A percentile compares a stretch with the other conserved stretches of the same genome.
These are phyloP conservation scores for Cryptococcus amylolentus DNA, from an alignment of 1,284 basidiomycete genomes.

Conservation along the genomic window DNA sequence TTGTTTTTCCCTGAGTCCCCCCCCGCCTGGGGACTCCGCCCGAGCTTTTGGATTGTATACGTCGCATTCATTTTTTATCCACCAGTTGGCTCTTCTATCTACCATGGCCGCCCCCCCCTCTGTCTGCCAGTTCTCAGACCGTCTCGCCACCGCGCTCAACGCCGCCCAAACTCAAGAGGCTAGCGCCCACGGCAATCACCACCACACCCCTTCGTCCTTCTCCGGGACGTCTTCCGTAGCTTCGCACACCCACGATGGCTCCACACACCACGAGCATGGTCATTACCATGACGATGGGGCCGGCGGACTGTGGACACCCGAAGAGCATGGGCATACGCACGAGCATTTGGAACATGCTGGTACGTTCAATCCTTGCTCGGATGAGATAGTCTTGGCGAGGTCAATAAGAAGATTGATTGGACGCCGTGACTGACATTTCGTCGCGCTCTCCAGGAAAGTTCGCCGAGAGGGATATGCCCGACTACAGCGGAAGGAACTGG, in stretches of 20 bases:
- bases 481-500: slow-evolving; percentile 80
- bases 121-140: slow-evolving; percentile 46
- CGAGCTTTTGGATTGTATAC: background rate
- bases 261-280: slow-evolving; percentile 18
- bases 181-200: background rate
- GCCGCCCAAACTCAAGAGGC: slow-evolving; percentile 9
- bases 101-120: slow-evolving; percentile 13
- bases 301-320: slow-evolving; percentile 32
- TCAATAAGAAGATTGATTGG: background rate
- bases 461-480: slow-evolving; percentile 85
- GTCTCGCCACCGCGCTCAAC: slow-evolving; percentile 31
- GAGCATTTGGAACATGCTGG: slow-evolving; percentile 84
- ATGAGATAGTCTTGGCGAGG: background rate
- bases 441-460: slow-evolving; percentile 67
- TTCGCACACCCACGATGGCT: slow-evolving; percentile 19
- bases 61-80: background rate
- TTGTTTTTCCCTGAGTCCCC: background rate
- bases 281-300: slow-evolving; percentile 6
- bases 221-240: slow-evolving; percentile 3
- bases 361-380: slow-evolving; percentile 41
- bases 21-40: background rate
- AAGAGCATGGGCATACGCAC: slow-evolving; percentile 84
- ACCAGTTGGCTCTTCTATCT: background rate
- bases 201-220: slow-evolving; percentile 6
- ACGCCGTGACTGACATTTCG: background rate